phyloP scores from a whole-genome alignment of 768 basidiomycete species.

The Dioszegia aurantiaca region DNA sequence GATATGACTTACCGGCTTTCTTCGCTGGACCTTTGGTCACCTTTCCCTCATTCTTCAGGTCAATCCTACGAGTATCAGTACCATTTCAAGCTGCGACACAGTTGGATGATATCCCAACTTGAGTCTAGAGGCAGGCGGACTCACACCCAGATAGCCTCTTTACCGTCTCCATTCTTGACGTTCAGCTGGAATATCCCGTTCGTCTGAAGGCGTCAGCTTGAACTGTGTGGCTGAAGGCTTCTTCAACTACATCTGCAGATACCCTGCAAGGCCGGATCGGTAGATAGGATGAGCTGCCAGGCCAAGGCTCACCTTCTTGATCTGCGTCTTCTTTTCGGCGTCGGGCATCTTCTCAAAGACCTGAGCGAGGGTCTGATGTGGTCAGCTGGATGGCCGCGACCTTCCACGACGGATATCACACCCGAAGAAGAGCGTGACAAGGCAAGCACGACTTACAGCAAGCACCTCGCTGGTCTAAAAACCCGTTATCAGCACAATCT shows the following conservation, averaged over 20 bases:
- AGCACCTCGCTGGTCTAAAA: constrained; percentile 44
- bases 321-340: constrained; percentile 48
- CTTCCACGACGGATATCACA: too few species aligned
- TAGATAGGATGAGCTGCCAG: too few species aligned
- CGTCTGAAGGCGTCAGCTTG: constrained; percentile 56
- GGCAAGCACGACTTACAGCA: constrained; percentile 14
- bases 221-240: too few species aligned
- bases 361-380: constrained; percentile 37
- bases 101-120: too few species aligned
- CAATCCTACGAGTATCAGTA: constrained; percentile 61
- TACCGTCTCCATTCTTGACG: constrained; percentile 68
- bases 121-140: too few species aligned
- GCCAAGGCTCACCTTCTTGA: constrained; percentile 53
- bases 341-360: constrained; percentile 48
- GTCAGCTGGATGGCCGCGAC: constrained; percentile 5
- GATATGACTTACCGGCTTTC: constrained; percentile 42
- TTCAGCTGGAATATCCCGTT: constrained; percentile 85
- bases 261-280: too few species aligned
- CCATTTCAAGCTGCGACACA: too few species aligned
- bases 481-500: not conserved
- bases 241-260: too few species aligned
- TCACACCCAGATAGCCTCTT: constrained; percentile 66
- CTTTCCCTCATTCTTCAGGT: constrained; percentile 66
- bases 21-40: constrained; percentile 44
- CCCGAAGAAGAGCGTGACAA: too few species aligned